phyloP scores from a whole-genome alignment of 495 filamentous ascomycete species.

The Penicillium robsamsonii region DNA sequence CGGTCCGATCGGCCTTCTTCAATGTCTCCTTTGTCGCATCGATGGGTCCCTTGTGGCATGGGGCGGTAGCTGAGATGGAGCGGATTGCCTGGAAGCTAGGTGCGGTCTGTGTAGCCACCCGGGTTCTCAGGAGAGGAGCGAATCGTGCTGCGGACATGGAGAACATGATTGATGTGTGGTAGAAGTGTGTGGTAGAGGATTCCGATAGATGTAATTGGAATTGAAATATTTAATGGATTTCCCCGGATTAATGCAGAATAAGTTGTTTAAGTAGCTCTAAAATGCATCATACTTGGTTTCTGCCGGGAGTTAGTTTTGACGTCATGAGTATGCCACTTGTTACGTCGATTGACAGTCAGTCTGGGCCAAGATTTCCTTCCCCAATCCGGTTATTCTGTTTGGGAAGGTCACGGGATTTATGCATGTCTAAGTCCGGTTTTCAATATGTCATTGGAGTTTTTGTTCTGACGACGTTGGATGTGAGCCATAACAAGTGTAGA shows the following conservation, averaged over 20 bases:
- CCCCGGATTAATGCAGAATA: slow-evolving; percentile 1
- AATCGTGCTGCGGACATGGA: slow-evolving; percentile 25
- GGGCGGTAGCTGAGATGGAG: slow-evolving; percentile 34
- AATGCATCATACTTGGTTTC: slow-evolving; percentile 13
- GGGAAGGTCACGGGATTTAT: neutral
- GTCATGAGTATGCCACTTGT: slow-evolving; percentile 26
- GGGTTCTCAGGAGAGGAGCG: slow-evolving; percentile 24
- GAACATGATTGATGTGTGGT: slow-evolving; percentile 1
- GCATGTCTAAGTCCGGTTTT: slow-evolving; percentile 1
- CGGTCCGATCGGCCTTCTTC: slow-evolving; percentile 53
- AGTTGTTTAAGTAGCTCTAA: slow-evolving; percentile 1
- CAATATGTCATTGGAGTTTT: neutral
- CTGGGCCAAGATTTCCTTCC: neutral
- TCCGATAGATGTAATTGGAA: neutral
- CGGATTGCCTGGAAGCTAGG: slow-evolving; percentile 24
- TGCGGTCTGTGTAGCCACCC: slow-evolving; percentile 14
- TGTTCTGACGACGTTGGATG: neutral
- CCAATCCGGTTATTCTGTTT: neutral
- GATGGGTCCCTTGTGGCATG: slow-evolving; percentile 35
- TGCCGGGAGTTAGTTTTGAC: slow-evolving; percentile 16
- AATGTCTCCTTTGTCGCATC: slow-evolving; percentile 56
- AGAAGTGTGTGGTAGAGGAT: neutral
- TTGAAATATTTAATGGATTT: slow-evolving; percentile 2
- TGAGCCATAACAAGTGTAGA: neutral
- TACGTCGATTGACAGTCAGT: slow-evolving; percentile 34